A percentile compares a stretch with the other conserved stretches of the same genome.
These are phyloP conservation scores for Bromus sterilis DNA, from an alignment of 176 grass and related monocot species.

Conservation along the genomic window DNA sequence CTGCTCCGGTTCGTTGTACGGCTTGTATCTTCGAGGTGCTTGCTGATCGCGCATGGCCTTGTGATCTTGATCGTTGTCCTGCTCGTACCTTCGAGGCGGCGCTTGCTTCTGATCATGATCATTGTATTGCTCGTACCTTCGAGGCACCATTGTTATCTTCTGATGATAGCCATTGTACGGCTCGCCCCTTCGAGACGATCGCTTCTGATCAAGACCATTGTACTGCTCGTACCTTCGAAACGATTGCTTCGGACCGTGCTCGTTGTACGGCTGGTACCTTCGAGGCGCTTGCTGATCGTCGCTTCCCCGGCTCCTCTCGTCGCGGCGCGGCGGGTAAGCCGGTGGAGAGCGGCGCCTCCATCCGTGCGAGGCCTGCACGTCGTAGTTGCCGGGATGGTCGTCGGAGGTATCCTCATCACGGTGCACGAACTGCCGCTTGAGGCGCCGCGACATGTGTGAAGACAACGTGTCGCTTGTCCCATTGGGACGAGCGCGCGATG, in stretches of 20 bases:
- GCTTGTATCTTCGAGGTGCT: too few relatives aligned
- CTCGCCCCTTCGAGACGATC: background rate
- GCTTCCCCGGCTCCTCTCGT: background rate
- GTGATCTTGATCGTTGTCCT: too few relatives aligned
- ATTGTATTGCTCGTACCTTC: background rate
- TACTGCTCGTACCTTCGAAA: background rate
- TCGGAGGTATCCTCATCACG: background rate
- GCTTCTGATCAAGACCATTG: background rate
- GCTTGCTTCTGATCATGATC: background rate
- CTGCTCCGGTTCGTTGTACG: background rate
- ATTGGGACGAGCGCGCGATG: background rate
- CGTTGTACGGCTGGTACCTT: background rate
- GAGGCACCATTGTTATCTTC: background rate
- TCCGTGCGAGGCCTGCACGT: too few relatives aligned
- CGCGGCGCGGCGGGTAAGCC: background rate
- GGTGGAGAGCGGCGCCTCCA: background rate
- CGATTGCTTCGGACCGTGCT: background rate
- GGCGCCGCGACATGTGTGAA: background rate
- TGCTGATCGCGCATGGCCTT: too few relatives aligned
- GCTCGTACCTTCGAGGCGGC: too few relatives aligned
- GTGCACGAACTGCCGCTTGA: background rate
- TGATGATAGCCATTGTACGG: background rate
- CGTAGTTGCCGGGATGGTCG: background rate
- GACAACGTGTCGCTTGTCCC: background rate
- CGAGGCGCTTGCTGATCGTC: background rate